Evolutionary conservation across 1,139 yeast genomes (phyloP), one percentile per base, ranked within the genome.

Genomic region (Kurtzmaniella quercitrusa): DNA sequence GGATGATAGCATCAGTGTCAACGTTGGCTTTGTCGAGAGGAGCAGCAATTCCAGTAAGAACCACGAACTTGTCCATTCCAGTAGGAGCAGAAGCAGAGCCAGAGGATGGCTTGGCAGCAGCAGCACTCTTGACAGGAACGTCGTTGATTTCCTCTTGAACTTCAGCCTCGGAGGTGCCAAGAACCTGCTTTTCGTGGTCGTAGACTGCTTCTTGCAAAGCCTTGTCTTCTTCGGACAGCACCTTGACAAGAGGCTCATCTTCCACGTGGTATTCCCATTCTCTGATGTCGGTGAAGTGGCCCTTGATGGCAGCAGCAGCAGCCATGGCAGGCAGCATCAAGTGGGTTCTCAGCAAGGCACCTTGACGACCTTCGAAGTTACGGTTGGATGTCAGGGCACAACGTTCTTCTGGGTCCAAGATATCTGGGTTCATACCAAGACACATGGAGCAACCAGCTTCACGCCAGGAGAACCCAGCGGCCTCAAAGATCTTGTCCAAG

Each of bases 401-500:
- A 70, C 98, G 83, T 68, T 93, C 98, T 61, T 86, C 80, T 39
- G 98, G 98, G 49, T 84, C 81, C 59, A 93, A 79, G 57, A 93
- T 91, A 72, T 93, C 98, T 37, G 98, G 97, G 70, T 93, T 93
- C 98, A 93, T 93, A 68, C 98, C 98, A 48, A 93, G 79, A 72
- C 98, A 93, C 98, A 93, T 93, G 42, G 98, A 91, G 70, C 98
- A 93, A 50, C 98, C 98, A 51, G 98, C 98, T 72, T 93, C 98
- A 74, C 98, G 85, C 98, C 98, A 93, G 57, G 86, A 90, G 62
- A 93, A 93, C 23, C 96, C 98, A 45, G 98, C 98, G 42, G 81
- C 89, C 58, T 75, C 81, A 58, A 93, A 93, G 48, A 93, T 79
- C 72, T 88, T 87, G 64, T 93, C 94, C 46, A 93, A 77, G 44